phyloP scores from a whole-genome alignment of 75 land plant genomes.

The Larix kaempferi region DNA sequence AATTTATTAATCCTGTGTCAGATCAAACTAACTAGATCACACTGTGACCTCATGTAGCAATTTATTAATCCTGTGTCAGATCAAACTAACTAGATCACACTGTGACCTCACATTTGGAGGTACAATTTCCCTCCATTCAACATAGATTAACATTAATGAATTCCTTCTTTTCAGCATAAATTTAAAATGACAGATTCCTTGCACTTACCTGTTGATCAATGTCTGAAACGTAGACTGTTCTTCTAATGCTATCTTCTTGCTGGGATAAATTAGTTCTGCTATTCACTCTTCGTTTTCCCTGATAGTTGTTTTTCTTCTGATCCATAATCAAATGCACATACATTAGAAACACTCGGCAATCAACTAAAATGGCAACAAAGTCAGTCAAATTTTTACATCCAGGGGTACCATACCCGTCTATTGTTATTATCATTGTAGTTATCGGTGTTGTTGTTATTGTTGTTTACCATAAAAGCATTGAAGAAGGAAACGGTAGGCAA shows the following conservation, averaged over 20 bases:
- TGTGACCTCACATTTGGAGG: too few species aligned
- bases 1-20: too few species aligned
- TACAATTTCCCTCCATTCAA: too few species aligned
- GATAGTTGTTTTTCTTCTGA: slow-evolving; percentile 33
- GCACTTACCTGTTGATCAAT: slow-evolving; percentile 54
- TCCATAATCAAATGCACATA: neutral
- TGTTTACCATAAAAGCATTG: neutral
- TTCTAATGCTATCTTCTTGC: slow-evolving; percentile 58
- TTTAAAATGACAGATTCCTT: neutral
- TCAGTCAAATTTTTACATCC: neutral
- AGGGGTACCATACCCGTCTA: slow-evolving; percentile 12
- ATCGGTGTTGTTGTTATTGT: neutral
- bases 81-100: too few species aligned
- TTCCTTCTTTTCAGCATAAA: too few species aligned
- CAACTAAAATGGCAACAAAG: too few species aligned
- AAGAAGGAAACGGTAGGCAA: neutral
- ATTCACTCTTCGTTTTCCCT: slow-evolving; percentile 43
- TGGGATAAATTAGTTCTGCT: slow-evolving; percentile 59
- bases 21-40: too few species aligned
- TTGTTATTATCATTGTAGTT: neutral
- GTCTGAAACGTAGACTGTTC: slow-evolving; percentile 78
- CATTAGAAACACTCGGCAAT: neutral
- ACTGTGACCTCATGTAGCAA: too few species aligned
- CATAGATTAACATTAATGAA: too few species aligned
- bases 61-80: too few species aligned